Base-by-base conservation (phyloP, 805 yeast species). In the Myxozyma nipponensis region DNA sequence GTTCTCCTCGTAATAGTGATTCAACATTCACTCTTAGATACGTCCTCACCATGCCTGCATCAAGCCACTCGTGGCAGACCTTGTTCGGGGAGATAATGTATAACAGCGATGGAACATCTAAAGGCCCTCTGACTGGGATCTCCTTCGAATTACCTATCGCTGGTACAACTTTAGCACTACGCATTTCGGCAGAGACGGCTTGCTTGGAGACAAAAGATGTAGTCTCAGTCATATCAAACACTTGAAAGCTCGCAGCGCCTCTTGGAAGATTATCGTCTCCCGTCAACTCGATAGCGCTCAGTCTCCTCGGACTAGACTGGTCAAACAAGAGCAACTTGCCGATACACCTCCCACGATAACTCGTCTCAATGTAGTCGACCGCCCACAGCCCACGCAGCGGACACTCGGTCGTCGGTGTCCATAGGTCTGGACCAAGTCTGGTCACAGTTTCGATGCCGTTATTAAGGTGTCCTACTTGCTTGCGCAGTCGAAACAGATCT, bases 321-420 rank as follows among this genome's bases (percentile, higher is more conserved):
- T 54, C 58, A 26, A 62, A 51, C 17, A 63, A 47, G 1, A 59
- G 10, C 22, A 63, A 56, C 43, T 62, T 58, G 7, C 60, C 52
- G 9, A 59, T 58, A 18, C 44, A 50, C 18, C 46, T 40, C 17
- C 47, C 57, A 37, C 44, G 49, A n/a, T n/a, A n/a, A n/a, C n/a
- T n/a, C n/a, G n/a, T n/a, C n/a, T n/a, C n/a, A n/a, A n/a, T n/a
- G n/a, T n/a, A n/a, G 26, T 61, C 61, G 19, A 56, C 61, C 23
- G 62, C 41, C 68, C 68, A 64, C 4, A 64, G 28, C 5, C 68
- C 68, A n/a, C 56, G 49, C 44, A 53, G 58, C 13, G 63, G 64
- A 36, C 26, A 41, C 32, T 48, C 49, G 3, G 47, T 19, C 17
- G 47, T 49, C 3, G 55, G 56, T 9, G 37, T 35, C 21, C 46